Percentiles rank a stretch among this genome's conserved stretches.
Evolutionary conservation across 176 grass and related monocot species (phyloP).

Genomic region (Phyllostachys edulis): DNA sequence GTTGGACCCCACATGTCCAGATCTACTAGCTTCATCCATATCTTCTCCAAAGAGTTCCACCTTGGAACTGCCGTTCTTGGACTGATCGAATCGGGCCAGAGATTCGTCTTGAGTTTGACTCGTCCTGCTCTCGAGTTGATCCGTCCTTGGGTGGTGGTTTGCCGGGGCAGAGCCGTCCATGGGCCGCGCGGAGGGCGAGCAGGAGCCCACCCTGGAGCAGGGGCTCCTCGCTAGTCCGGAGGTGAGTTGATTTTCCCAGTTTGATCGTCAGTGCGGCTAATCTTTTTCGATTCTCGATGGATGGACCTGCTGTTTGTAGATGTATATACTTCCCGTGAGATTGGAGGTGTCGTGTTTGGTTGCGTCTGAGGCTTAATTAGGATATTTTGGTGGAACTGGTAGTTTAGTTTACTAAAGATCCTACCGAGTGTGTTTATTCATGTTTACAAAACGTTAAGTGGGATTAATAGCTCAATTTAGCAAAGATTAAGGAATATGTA

Average conservation of each 20-base stretch:
- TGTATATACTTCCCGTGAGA: neutral
- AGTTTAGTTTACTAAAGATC: neutral
- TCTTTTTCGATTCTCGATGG: neutral
- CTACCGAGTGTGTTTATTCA: neutral
- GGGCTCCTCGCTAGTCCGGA: conserved; percentile 44
- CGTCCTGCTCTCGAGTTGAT: neutral
- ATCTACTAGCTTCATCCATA: conserved; percentile 38
- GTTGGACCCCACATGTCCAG: conserved; percentile 29
- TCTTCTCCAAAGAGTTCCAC: neutral
- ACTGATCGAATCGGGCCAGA: neutral
- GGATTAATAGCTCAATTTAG: neutral
- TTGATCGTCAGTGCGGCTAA: neutral
- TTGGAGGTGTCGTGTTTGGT: neutral
- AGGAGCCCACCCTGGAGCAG: conserved; percentile 36
- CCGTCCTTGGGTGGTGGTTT: no score
- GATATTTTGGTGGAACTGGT: neutral
- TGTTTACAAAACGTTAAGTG: neutral
- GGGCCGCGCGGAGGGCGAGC: conserved; percentile 7
- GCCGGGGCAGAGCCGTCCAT: conserved; percentile 8
- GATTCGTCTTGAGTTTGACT: neutral
- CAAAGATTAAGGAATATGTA: neutral
- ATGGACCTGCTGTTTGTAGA: neutral
- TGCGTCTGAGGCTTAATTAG: neutral
- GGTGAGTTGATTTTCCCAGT: conserved; percentile 13
- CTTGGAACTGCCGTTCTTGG: neutral